Conservation (phyloP, 1,284 basidiomycete genomes). For the Cerrena zonata region DNA sequence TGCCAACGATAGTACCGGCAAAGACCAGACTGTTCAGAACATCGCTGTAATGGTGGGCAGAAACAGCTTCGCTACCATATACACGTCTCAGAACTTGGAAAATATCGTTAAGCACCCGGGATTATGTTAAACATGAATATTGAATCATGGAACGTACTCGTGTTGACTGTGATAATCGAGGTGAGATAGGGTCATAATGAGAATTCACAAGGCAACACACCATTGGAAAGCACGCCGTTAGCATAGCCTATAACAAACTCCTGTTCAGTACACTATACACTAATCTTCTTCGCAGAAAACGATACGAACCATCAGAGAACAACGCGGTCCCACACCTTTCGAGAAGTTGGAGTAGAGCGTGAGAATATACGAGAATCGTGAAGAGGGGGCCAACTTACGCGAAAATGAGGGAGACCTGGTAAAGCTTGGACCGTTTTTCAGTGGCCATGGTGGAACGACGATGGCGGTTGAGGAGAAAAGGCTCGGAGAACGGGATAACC, state of each 20-base stretch:
- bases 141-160: conserved; percentile 39
- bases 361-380: background rate
- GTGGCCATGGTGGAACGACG: conserved; percentile 11
- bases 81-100: conserved; percentile 55
- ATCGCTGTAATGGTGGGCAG: conserved; percentile 50
- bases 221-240: conserved; percentile 72
- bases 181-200: background rate
- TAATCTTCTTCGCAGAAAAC: conserved; percentile 1
- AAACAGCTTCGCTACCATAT: conserved; percentile 51
- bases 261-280: conserved; percentile 5
- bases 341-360: background rate
- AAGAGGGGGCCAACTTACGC: conserved; percentile 44
- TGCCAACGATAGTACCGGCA: conserved; percentile 81
- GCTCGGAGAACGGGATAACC: background rate
- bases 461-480: conserved; percentile 2
- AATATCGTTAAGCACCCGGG: background rate
- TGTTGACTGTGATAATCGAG: conserved; percentile 44
- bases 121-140: background rate
- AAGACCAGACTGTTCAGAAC: conserved; percentile 66
- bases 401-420: conserved; percentile 70
- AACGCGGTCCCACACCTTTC: conserved; percentile 75
- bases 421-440: conserved; percentile 28
- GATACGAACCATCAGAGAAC: conserved; percentile 70
- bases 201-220: conserved; percentile 35
- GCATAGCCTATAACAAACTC: conserved; percentile 68